A percentile compares a stretch with the other conserved stretches of the same genome.
phyloP scores from a whole-genome alignment of 129 eudicot genomes.

The Escallonia rubra region DNA sequence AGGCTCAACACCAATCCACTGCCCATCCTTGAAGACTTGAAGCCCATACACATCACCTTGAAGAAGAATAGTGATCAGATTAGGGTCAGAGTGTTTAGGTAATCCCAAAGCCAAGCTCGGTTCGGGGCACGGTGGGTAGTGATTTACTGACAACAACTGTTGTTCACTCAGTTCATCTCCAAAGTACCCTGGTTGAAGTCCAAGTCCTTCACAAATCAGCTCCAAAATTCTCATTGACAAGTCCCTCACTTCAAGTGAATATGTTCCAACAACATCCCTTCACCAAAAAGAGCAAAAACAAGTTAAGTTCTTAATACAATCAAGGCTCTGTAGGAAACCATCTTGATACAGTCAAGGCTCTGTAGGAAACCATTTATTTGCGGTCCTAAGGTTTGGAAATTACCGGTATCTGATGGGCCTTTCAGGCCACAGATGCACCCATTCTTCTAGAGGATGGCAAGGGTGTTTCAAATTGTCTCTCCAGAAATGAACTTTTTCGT shows the following conservation, averaged over 20 bases:
- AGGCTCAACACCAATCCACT: slow-evolving; percentile 18
- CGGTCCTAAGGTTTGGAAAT: neutral
- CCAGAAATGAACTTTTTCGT: slow-evolving; percentile 31
- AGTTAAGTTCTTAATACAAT: too few relatives aligned
- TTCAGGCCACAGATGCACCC: slow-evolving; percentile 29
- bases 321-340: neutral
- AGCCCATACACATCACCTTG: slow-evolving; percentile 9
- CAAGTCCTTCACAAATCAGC: slow-evolving; percentile 15
- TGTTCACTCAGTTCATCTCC: slow-evolving; percentile 4
- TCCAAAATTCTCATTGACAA: slow-evolving; percentile 6
- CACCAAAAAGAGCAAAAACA: slow-evolving; percentile 1
- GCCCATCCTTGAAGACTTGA: slow-evolving; percentile 4
- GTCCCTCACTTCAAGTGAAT: slow-evolving; percentile 24
- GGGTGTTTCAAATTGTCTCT: slow-evolving; percentile 36
- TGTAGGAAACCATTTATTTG: neutral
- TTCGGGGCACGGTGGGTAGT: slow-evolving; percentile 17
- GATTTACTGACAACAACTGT: slow-evolving; percentile 11
- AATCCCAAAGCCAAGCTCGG: slow-evolving; percentile 17
- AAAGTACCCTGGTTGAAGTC: slow-evolving; percentile 17
- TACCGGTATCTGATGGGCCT: slow-evolving; percentile 30
- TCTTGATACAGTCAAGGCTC: neutral
- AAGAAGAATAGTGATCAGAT: slow-evolving; percentile 9
- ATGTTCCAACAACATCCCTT: slow-evolving; percentile 16
- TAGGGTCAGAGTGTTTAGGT: slow-evolving; percentile 18
- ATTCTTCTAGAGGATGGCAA: slow-evolving; percentile 34